Percentiles rank a stretch among this genome's conserved stretches.
Conservation (phyloP, 441 rosid species). For the Geranium incanum region DNA sequence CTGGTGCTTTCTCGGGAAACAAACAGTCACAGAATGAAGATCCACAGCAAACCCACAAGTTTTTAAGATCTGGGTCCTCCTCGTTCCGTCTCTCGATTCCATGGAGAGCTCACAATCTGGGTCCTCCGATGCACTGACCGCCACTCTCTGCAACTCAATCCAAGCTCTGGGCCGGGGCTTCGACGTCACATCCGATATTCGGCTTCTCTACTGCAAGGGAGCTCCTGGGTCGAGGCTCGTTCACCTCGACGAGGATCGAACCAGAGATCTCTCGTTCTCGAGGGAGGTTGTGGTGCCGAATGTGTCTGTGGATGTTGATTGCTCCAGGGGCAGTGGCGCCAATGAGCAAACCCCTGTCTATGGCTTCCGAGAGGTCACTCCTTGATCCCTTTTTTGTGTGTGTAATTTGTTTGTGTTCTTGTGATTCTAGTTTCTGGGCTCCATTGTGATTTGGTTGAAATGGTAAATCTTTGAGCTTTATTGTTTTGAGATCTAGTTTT, state of each 20-base stretch:
- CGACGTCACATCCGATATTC: conserved; percentile 89
- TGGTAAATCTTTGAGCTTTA: conserved; percentile 1
- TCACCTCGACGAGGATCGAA: conserved; percentile 51
- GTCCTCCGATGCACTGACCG: conserved; percentile 56
- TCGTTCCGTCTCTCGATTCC: conserved; percentile 8
- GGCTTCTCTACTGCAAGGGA: conserved; percentile 93
- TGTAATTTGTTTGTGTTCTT: background rate
- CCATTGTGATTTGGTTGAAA: background rate
- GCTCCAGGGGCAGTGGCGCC: conserved; percentile 34
- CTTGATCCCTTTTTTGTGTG: conserved; percentile 11
- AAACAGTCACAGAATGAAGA: background rate
- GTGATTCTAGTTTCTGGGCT: conserved; percentile 3
- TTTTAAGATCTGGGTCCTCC: no score
- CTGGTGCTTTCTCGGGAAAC: conserved; percentile 7
- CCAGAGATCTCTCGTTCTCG: conserved; percentile 50
- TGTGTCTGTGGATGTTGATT: conserved; percentile 64
- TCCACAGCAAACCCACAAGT: background rate
- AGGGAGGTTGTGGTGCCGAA: conserved; percentile 44
- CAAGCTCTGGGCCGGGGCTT: conserved; percentile 96
- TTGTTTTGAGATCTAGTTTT: background rate
- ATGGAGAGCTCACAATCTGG: conserved; percentile 31
- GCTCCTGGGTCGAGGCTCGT: conserved; percentile 88
- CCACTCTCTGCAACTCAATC: conserved; percentile 72
- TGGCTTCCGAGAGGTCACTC: conserved; percentile 65
- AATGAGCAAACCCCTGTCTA: conserved; percentile 56